These are phyloP conservation scores for Dichotomopilus funicola DNA, from an alignment of 2,329 filamentous ascomycete species.

Conservation along the genomic window DNA sequence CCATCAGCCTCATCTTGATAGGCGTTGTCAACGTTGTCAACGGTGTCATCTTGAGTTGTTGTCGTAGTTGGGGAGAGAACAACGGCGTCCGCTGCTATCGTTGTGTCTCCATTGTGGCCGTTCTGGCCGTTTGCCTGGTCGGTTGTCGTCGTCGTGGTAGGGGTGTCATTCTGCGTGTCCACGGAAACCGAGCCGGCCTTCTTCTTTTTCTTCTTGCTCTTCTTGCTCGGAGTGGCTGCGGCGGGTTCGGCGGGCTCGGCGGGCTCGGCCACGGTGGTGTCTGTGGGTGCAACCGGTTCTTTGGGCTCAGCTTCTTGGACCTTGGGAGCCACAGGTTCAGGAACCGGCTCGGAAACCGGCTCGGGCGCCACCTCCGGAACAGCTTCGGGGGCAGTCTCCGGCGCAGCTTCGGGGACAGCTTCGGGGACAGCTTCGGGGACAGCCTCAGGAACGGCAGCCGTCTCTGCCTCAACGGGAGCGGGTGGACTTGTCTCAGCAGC, in stretches of 20 bases:
- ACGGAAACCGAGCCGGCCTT: constrained; percentile 13
- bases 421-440: background rate
- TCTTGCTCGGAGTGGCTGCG: constrained; percentile 20
- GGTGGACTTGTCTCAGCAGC: background rate
- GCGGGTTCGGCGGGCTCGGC: constrained; percentile 8
- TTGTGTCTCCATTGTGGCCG: too few relatives aligned
- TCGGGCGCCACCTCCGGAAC: background rate
- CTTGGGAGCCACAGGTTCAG: constrained; percentile 1
- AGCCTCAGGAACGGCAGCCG: background rate
- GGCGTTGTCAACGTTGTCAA: too few relatives aligned
- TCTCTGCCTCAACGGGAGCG: too few relatives aligned
- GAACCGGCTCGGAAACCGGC: background rate
- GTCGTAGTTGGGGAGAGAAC: too few relatives aligned
- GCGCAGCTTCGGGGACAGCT: background rate
- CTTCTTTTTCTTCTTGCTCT: constrained; percentile 29
- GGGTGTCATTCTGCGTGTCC: too few relatives aligned
- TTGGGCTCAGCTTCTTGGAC: background rate
- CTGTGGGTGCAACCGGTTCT: background rate
- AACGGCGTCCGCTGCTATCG: too few relatives aligned
- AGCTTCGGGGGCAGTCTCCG: constrained; percentile 5
- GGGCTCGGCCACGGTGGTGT: constrained; percentile 2
- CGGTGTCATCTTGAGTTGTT: background rate
- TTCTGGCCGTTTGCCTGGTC: too few relatives aligned
- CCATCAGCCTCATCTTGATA: too few relatives aligned
- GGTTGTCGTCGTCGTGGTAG: too few relatives aligned